A percentile compares a stretch with the other conserved stretches of the same genome.
Conservation (phyloP, 352 stramenopile species). For the Elongisporangium undulatum region DNA sequence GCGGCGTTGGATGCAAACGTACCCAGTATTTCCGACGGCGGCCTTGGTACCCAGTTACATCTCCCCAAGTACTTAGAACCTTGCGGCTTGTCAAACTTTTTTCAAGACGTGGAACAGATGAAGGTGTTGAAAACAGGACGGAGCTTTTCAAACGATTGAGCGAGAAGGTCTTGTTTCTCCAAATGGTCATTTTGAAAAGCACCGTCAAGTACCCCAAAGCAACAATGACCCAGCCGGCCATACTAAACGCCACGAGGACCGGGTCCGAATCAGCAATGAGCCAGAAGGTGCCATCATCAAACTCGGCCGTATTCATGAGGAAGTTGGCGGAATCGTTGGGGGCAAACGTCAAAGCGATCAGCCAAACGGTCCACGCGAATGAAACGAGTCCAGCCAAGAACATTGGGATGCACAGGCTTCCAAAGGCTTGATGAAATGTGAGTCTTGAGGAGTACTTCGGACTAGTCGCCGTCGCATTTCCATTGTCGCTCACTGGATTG, state of each 20-base stretch:
- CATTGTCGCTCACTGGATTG: too few species aligned
- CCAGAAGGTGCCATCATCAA: conserved; percentile 32
- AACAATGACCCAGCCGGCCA: conserved; percentile 9
- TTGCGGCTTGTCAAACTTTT: background rate
- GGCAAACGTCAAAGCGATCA: conserved; percentile 20
- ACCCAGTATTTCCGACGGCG: conserved; percentile 28
- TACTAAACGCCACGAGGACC: conserved; percentile 7
- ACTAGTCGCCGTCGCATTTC: background rate
- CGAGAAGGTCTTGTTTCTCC: conserved; percentile 7
- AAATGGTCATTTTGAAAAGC: conserved; percentile 22
- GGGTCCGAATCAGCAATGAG: conserved; percentile 19
- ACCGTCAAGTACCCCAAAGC: conserved; percentile 9
- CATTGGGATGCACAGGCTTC: conserved; percentile 14
- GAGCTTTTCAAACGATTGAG: too few species aligned
- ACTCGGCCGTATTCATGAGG: conserved; percentile 27
- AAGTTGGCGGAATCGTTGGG: conserved; percentile 27
- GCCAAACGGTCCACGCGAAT: conserved; percentile 23
- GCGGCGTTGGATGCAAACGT: background rate
- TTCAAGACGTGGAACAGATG: too few species aligned
- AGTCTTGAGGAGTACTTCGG: background rate
- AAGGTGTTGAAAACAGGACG: too few species aligned
- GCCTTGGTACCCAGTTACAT: conserved; percentile 14
- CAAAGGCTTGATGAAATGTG: conserved; percentile 17
- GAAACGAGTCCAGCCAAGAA: conserved; percentile 18
- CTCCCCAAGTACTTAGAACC: conserved; percentile 5